Conservation (phyloP, 306 rosid genomes). For the Aeschynomene evenia region DNA sequence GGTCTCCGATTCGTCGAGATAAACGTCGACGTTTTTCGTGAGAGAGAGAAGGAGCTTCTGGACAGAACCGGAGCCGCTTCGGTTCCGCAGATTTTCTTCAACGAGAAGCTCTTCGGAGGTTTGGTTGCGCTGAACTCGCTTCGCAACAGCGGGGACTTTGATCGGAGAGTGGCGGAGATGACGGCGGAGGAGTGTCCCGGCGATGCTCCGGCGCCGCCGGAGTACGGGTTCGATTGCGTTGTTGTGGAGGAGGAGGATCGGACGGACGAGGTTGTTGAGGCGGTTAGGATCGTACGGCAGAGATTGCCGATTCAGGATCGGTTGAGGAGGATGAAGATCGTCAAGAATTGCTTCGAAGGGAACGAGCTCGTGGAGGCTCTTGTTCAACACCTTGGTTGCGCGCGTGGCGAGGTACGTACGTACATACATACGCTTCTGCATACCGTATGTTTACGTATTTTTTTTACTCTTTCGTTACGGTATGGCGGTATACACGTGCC, state of each 20-base stretch:
- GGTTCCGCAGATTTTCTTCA: conserved; percentile 92
- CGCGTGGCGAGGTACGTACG: conserved; percentile 70
- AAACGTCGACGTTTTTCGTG: conserved; percentile 77
- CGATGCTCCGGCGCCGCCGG: conserved; percentile 64
- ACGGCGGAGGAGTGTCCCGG: conserved; percentile 49
- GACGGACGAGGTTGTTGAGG: conserved; percentile 52
- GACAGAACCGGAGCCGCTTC: conserved; percentile 57
- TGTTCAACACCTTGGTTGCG: conserved; percentile 62
- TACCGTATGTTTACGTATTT: conserved; percentile 24
- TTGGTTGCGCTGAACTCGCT: conserved; percentile 82
- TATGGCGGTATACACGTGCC: neutral
- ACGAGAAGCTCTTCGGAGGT: conserved; percentile 85
- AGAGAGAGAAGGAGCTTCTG: conserved; percentile 66
- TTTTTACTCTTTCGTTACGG: neutral
- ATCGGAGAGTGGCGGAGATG: conserved; percentile 58
- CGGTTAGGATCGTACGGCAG: conserved; percentile 59
- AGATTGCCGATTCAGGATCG: conserved; percentile 78
- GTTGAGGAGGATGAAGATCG: conserved; percentile 69
- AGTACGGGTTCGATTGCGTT: conserved; percentile 56
- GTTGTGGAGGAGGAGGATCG: conserved; percentile 36
- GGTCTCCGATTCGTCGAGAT: conserved; percentile 70
- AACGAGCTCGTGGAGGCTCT: conserved; percentile 64
- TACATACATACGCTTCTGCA: neutral
- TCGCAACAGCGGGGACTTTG: conserved; percentile 78
- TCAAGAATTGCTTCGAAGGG: conserved; percentile 79